Base-by-base conservation (phyloP, 805 yeast species). In the Tetrapisispora pingtungensis region DNA sequence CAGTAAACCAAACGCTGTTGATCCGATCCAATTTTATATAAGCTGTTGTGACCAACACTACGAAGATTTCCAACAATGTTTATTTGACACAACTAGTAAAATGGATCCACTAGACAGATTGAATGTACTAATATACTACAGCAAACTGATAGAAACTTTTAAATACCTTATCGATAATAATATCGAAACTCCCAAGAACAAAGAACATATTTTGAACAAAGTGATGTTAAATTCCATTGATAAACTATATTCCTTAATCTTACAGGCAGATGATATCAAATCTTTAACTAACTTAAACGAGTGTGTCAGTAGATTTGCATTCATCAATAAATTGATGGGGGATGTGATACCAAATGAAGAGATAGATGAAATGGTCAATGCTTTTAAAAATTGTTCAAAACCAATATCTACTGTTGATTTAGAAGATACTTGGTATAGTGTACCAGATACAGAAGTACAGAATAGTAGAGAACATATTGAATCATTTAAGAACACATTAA, bases 11-110 rank as follows among this genome's bases (percentile, higher is more conserved):
- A 28, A 19, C 4, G 3, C 24, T 2, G 39, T 39, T 24, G 63
- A 57, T 26, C 64, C 64, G 1, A 47, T 61, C 3, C 57, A 56
- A 30, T 62, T 62, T 43, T 61, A 61, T 45, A 39, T 59, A 26
- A 47, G 43, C 19, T 49, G 56, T 33, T 61, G 57, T 41, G 49
- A 46, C 15, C 57, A 59, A 17, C 63, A 61, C 42, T 54, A 55
- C 40, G 65, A 61, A 36, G 67, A 62, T 43, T 59, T 61, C 47
- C 63, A 61, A 36, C 64, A 59, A 43, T 59, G 65, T 46, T 38
- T 61, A n/a, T 43, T 61, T 12, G 64, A 57, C 31, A 55, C 59
- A 1, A 45, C 54, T 26, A 35, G 43, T 60, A 51, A 67, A 50
- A 53, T 55, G 55, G 59, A 57, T 42, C 45, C 58, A 13, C 46